Base-by-base conservation (phyloP, 192 early-diverging fungal genomes). In the Kickxella alabastrina region DNA sequence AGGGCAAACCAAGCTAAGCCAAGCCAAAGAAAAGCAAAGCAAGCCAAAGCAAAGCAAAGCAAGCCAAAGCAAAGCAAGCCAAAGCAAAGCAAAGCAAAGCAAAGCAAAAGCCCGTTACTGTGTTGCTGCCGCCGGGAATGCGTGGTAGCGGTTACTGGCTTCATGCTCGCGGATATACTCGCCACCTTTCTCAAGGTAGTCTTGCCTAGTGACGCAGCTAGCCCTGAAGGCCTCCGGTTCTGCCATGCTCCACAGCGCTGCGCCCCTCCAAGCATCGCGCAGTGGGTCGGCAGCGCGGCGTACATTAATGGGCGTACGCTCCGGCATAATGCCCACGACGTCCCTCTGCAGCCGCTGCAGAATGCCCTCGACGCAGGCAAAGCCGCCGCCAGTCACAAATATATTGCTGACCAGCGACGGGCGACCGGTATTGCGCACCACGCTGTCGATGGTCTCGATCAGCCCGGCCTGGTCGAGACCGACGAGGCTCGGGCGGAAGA, bases 381-480 rank as follows among this genome's bases (percentile, higher is more conserved):
- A 80, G 43, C 83, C 79, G 0, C 90, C 87, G 37, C 92, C 92
- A 14, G 92, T 93, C 8, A 93, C 57, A 62, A 90, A 83, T 18
- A 93, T 53, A 25, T 84, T 83, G 75, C 48, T 61, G 17, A 59
- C 49, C 10, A 78, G 43, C 38, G 61, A 58, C 14, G 53, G 6
- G n/a, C 52, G 53, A 18, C 47, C 43, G 12, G 59, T 57, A 10
- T 53, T 58, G 26, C 74, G 82, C 15, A 88, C 49, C 4, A 88
- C 65, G 54, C 82, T 80, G 27, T 84, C 79, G 32, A 88, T 52
- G 7, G 85, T 85, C 62, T 95, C 93, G 0, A 92, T 70, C 26
- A 95, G 54, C 0, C 93, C 93, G 2, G 93, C 88, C 59, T 93
- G 89, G 57, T 95, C 92, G 3, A 93, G 68, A 14, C 93, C 93